Evolutionary conservation across 257 asterid species (phyloP).

Genomic region (Petunia secreta): DNA sequence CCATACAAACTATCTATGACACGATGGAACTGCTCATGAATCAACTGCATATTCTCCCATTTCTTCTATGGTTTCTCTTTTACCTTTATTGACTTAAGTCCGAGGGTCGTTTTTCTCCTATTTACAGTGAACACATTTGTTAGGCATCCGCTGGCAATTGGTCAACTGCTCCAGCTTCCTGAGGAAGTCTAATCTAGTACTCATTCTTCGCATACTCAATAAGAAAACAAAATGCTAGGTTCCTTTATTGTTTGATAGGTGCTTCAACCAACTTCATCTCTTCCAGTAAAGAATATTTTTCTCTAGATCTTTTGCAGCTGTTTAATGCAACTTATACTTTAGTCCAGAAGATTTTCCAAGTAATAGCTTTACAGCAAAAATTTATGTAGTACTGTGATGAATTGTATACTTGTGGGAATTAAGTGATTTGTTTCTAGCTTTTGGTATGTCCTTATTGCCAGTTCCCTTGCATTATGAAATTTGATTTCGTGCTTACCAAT

Average conservation of each 20-base stretch:
- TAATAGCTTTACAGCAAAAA: neutral
- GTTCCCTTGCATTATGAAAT: too few species aligned
- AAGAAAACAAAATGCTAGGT: neutral
- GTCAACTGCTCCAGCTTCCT: slow-evolving; percentile 13
- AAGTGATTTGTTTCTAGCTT: neutral
- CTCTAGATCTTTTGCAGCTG: slow-evolving; percentile 21
- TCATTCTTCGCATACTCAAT: too few species aligned
- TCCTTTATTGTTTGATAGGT: neutral
- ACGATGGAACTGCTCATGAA: neutral
- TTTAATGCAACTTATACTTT: slow-evolving; percentile 13
- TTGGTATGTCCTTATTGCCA: too few species aligned
- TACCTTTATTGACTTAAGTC: slow-evolving; percentile 10
- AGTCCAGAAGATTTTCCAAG: neutral
- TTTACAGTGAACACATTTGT: slow-evolving; percentile 2
- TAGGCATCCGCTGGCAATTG: slow-evolving; percentile 5
- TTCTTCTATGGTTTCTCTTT: slow-evolving; percentile 22
- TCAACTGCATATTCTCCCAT: slow-evolving; percentile 19
- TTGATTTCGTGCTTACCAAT: too few species aligned
- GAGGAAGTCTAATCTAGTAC: slow-evolving; percentile 3
- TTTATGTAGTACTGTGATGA: too few species aligned
- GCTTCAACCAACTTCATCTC: slow-evolving; percentile 11
- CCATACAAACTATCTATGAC: slow-evolving; percentile 9
- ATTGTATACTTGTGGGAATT: neutral
- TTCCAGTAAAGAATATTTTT: neutral
- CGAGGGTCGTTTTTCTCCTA: slow-evolving; percentile 9